Conservation (phyloP, 768 basidiomycete species). For the Rhodotorula toruloides region DNA sequence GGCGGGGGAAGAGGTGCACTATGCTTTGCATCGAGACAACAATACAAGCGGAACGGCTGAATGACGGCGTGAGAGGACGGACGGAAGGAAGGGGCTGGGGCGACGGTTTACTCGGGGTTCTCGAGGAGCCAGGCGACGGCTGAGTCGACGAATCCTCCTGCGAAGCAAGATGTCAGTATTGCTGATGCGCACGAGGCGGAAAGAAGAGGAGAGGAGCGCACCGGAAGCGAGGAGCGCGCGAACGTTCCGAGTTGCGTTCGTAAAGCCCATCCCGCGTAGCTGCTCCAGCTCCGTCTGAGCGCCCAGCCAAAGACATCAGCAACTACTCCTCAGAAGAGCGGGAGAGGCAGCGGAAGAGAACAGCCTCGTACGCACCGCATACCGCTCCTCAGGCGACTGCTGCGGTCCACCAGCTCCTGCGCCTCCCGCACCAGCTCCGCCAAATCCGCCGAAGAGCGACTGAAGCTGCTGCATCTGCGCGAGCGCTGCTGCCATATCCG, state of each 20-base stretch:
- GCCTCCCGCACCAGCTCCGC: slow-evolving; percentile 23
- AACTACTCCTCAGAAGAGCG: too few species aligned
- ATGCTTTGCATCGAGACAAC: too few species aligned
- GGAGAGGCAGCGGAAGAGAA: background rate
- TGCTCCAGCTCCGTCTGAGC: slow-evolving; percentile 56
- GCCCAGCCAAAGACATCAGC: background rate
- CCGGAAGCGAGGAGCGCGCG: slow-evolving; percentile 82
- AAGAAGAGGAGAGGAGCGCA: slow-evolving; percentile 63
- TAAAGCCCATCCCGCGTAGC: slow-evolving; percentile 92
- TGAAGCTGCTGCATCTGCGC: slow-evolving; percentile 27
- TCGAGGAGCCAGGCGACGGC: slow-evolving; percentile 16
- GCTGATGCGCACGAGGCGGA: background rate
- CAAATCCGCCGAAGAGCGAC: slow-evolving; percentile 39
- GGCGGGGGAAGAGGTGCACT: too few species aligned
- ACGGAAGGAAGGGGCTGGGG: too few species aligned
- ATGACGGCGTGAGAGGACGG: too few species aligned
- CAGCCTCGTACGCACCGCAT: slow-evolving; percentile 55
- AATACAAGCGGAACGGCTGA: too few species aligned
- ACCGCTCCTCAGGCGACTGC: slow-evolving; percentile 76
- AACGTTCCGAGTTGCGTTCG: slow-evolving; percentile 81
- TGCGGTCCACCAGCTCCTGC: slow-evolving; percentile 27
- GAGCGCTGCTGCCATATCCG: slow-evolving; percentile 5
- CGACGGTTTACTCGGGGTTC: slow-evolving; percentile 7
- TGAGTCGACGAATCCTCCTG: slow-evolving; percentile 10
- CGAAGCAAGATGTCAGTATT: background rate